Evolutionary conservation across 2,329 filamentous ascomycete species (phyloP), one percentile per base, ranked within the genome.

Genomic region (Microcera coccophila): DNA sequence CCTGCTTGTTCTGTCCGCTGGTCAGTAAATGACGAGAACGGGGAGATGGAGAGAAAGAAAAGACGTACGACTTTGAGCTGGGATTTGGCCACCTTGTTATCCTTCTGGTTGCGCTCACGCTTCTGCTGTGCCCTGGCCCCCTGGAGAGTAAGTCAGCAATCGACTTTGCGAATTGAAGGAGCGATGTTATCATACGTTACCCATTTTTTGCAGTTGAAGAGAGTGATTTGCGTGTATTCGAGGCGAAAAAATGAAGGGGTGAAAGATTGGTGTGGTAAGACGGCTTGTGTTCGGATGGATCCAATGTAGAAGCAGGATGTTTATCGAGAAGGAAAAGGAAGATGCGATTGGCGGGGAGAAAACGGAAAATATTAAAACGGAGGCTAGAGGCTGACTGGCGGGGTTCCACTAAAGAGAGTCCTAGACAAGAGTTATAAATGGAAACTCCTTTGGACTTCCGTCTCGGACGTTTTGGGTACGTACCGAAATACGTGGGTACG

Each of bases 101-200:
- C 77, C 68, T 85, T 84, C 52, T 72, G 71, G 64, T 82, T 82
- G 68, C 84, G 82, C 66, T 85, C 84, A 53, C 84, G 83, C 79
- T 86, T 86, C 69, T 83, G 79, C 63, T 76, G 72, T 63, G 81
- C 80, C 67, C 81, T 84, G 65, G 78, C 78, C 70, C 81, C 81
- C 77, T 81, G 42, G 5, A 47, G 26, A 21, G 20, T 12, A 5
- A 21, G 55, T 62, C 41, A 63, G 56, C 40, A 47, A 39, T 40
- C 12, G 19, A 18, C 18, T 14, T 32, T n/a, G 33, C 20, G 18
- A 15, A 19, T 19, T n/a, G n/a, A n/a, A n/a, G 26, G 22, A 18
- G 19, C 37, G 32, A 36, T n/a, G 7, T 12, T 11, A 14, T 42
- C 61, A 42, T 60, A 66, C 63, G 63, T 66, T 66, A 51, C 63